Conservation (phyloP, 129 eudicot genomes). For the Artemisia annua region DNA sequence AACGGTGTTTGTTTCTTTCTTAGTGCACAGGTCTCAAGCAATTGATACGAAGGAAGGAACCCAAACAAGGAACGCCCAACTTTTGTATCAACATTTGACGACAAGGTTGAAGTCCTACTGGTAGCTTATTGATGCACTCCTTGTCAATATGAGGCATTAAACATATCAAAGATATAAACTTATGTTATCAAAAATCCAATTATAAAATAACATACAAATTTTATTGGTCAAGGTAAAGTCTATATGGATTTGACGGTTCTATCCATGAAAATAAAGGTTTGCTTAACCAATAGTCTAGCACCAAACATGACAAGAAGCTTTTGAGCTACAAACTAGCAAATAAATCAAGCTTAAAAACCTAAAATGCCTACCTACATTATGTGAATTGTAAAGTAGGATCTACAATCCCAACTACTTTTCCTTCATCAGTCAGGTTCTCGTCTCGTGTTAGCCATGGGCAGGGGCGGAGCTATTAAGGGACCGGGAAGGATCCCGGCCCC, state of each 20-base stretch:
- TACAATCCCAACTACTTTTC: constrained; percentile 56
- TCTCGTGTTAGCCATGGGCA: constrained; percentile 27
- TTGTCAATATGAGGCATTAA: background rate
- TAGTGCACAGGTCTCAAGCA: no score
- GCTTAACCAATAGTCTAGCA: background rate
- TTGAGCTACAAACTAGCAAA: background rate
- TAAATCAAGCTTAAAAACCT: background rate
- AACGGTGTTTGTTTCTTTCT: no score
- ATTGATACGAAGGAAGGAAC: no score
- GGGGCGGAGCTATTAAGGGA: no score
- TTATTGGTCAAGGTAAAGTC: background rate
- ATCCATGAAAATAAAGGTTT: background rate
- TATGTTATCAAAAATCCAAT: background rate
- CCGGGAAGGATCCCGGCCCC: no score
- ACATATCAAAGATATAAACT: background rate
- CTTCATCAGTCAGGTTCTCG: constrained; percentile 58
- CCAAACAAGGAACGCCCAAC: no score
- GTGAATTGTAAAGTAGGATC: constrained; percentile 63
- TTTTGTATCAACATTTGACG: no score
- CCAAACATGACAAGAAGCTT: background rate
- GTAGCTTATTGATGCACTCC: background rate
- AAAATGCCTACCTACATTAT: constrained; percentile 15
- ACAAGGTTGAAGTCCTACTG: no score
- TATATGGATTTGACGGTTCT: background rate
- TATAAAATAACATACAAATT: background rate